Evolutionary conservation across 108 stramenopile species (phyloP).

Genomic region (Skeletonema potamos): DNA sequence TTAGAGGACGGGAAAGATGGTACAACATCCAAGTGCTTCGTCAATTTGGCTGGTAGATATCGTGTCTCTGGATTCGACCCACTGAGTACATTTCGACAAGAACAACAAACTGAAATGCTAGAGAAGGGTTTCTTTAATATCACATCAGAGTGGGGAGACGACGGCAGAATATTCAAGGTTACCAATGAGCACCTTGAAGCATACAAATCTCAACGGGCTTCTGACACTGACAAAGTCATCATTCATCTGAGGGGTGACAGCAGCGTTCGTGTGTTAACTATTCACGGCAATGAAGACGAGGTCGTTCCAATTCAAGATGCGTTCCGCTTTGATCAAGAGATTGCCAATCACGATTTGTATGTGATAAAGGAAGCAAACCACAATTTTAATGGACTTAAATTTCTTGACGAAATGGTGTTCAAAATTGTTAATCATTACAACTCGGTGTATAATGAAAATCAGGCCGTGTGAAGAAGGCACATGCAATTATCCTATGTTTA

Average conservation of each 20-base stretch:
- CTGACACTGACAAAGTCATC: not conserved
- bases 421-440: not conserved
- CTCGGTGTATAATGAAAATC: not conserved
- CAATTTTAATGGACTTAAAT: constrained; percentile 45
- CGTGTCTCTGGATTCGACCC: constrained; percentile 1
- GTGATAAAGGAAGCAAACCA: constrained; percentile 39
- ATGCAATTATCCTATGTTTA: not conserved
- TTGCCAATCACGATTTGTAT: constrained; percentile 27
- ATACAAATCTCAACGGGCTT: not conserved
- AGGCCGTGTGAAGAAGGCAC: not conserved
- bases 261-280: constrained; percentile 16
- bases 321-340: constrained; percentile 14
- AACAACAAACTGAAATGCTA: constrained; percentile 3
- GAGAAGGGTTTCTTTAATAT: constrained; percentile 12
- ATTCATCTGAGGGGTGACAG: not conserved
- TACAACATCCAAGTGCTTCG: constrained; percentile 11
- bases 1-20: constrained; percentile 4
- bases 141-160: not conserved
- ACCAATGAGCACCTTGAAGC: constrained; percentile 15
- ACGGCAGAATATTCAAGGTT: constrained; percentile 13
- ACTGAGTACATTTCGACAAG: constrained; percentile 3
- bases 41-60: constrained; percentile 37
- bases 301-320: constrained; percentile 25
- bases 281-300: constrained; percentile 33
- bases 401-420: constrained; percentile 10